These are phyloP conservation scores for Blepharisma japonicum DNA, from an alignment of 73 alveolate species.

Conservation along the genomic window DNA sequence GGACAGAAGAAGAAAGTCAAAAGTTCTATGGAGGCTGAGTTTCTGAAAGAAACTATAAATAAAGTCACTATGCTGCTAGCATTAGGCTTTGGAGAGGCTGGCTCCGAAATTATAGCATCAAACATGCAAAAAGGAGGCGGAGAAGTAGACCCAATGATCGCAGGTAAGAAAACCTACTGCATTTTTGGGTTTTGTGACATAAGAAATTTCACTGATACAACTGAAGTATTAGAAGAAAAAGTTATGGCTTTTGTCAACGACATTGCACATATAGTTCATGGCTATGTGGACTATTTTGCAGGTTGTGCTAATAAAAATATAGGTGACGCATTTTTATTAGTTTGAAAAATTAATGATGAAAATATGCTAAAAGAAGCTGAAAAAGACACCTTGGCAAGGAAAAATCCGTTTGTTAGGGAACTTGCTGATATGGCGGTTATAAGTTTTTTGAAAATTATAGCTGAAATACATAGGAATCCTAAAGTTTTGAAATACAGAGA, in stretches of 20 bases:
- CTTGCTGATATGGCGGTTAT: conserved; percentile 87
- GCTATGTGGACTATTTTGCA: conserved; percentile 73
- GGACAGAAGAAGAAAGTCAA: conserved; percentile 33
- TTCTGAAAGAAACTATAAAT: conserved; percentile 88
- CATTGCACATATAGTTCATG: conserved; percentile 96
- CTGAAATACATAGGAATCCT: conserved; percentile 75
- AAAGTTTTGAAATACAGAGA: conserved; percentile 71
- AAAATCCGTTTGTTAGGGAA: conserved; percentile 56
- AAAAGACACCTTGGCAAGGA: conserved; percentile 54
- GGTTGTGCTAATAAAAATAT: conserved; percentile 98
- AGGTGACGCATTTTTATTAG: conserved; percentile 98
- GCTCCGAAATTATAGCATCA: conserved; percentile 88
- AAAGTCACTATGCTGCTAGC: conserved; percentile 95
- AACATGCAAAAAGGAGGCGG: conserved; percentile 91
- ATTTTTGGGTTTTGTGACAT: conserved; percentile 98
- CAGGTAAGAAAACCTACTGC: conserved; percentile 89
- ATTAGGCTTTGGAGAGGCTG: conserved; percentile 98
- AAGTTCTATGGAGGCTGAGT: conserved; percentile 80
- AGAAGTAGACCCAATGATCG: conserved; percentile 96
- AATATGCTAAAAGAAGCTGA: conserved; percentile 65
- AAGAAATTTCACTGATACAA: conserved; percentile 94
- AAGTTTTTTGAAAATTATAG: conserved; percentile 78
- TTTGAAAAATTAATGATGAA: conserved; percentile 88
- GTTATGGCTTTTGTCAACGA: conserved; percentile 98
- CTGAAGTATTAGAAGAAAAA: conserved; percentile 96